Evolutionary conservation across 495 filamentous ascomycete species (phyloP).

Genomic region (Aspergillus haitiensis): DNA sequence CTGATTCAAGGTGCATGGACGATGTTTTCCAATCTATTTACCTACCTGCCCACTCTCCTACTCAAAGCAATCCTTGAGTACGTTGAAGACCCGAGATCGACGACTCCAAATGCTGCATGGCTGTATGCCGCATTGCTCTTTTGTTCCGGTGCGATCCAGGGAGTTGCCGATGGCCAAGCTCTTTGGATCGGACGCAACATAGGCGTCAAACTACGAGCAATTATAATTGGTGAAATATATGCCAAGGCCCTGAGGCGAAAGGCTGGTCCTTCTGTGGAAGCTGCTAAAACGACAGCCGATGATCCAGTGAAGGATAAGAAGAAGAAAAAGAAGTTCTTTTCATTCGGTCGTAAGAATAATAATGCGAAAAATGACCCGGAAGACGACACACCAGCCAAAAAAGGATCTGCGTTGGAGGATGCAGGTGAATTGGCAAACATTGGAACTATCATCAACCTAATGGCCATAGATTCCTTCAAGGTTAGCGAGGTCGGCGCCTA

Average conservation of each 20-base stretch:
- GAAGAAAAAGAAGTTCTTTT: conserved; percentile 50
- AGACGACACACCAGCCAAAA: conserved; percentile 34
- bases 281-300: conserved; percentile 44
- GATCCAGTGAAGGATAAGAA: conserved; percentile 38
- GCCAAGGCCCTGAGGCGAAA: conserved; percentile 94
- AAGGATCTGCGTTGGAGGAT: conserved; percentile 41
- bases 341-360: conserved; percentile 64
- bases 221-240: conserved; percentile 97
- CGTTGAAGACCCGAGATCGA: conserved; percentile 75
- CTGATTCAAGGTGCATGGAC: conserved; percentile 80
- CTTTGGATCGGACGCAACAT: conserved; percentile 92
- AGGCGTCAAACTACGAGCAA: conserved; percentile 86
- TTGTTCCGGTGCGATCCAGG: conserved; percentile 72
- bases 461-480: conserved; percentile 99
- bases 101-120: conserved; percentile 90
- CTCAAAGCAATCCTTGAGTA: conserved; percentile 91
- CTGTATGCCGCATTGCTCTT: conserved; percentile 91
- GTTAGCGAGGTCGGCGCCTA: conserved; percentile 91
- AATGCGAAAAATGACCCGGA: conserved; percentile 41
- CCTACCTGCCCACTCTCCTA: conserved; percentile 88
- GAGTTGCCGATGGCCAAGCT: conserved; percentile 80
- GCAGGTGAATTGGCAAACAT: conserved; percentile 77
- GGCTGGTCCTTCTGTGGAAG: conserved; percentile 69
- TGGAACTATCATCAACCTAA: conserved; percentile 97
- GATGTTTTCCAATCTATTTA: conserved; percentile 71